phyloP scores from a whole-genome alignment of 31 red algal genomes.

The Porphyra umbilicalis region DNA sequence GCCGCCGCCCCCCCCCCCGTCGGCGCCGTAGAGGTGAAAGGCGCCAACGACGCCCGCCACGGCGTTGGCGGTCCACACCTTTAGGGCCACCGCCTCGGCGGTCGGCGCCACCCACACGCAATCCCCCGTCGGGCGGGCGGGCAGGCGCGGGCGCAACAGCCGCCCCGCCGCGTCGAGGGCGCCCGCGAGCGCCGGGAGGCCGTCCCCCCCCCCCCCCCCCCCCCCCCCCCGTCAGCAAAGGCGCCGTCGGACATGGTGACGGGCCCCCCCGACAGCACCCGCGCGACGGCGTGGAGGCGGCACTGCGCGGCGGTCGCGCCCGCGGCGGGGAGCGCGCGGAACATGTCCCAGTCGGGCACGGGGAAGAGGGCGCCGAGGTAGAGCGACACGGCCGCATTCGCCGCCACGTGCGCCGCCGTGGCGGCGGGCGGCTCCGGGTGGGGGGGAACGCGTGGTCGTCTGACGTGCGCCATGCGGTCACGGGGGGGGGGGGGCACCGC shows the following conservation, averaged over 20 bases:
- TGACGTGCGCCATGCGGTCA: background rate
- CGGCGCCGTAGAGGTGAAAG: background rate
- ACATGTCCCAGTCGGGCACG: background rate
- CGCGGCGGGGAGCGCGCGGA: background rate
- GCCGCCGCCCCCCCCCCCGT: background rate
- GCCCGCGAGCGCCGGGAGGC: background rate
- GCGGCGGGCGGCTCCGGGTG: background rate
- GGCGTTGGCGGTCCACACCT: background rate
- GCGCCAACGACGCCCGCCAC: background rate
- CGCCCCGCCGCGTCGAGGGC: background rate
- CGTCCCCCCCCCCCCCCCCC: background rate
- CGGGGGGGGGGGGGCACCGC: background rate
- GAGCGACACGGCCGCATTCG: background rate
- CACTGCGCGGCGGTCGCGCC: background rate
- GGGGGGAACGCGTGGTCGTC: background rate
- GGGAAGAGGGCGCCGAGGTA: background rate
- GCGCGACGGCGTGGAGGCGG: background rate
- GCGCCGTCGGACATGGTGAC: background rate
- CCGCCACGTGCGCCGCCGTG: background rate
- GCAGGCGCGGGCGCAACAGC: background rate
- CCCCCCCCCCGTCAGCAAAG: no score
- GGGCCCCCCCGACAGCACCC: background rate
- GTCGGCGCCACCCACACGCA: constrained; percentile 4
- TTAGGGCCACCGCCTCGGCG: background rate
- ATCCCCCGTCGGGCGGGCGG: background rate